Evolutionary conservation across 1,284 basidiomycete genomes (phyloP).

Genomic region (Ustilago shanxiensis): DNA sequence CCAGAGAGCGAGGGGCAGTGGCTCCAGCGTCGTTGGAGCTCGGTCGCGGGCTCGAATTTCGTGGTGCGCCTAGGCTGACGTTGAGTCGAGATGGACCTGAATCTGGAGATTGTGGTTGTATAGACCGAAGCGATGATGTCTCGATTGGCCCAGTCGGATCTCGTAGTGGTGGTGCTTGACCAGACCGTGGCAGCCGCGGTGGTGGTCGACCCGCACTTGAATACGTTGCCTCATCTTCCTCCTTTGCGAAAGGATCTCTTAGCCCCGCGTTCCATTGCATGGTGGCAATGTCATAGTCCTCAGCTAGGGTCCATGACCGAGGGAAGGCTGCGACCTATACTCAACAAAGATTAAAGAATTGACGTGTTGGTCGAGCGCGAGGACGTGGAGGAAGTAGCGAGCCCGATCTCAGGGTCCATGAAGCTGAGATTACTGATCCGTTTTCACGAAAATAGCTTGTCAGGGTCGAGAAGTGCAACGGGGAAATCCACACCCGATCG

Average conservation of each 20-base stretch:
- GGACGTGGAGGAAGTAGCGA: conserved; percentile 11
- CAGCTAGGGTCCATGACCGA: no score
- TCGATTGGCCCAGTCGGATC: neutral
- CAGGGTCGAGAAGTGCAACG: neutral
- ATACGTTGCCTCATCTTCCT: conserved; percentile 13
- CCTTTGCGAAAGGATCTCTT: conserved; percentile 29
- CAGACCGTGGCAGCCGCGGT: conserved; percentile 7
- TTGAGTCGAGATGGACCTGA: neutral
- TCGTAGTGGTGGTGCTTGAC: conserved; percentile 4
- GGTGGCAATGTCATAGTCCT: no score
- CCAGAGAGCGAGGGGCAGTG: conserved; percentile 7
- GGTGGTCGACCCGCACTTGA: conserved; percentile 15
- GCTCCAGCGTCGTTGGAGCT: neutral
- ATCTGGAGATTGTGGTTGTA: neutral
- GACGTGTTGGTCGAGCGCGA: no score
- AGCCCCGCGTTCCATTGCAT: conserved; percentile 14
- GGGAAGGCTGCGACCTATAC: no score
- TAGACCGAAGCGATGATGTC: neutral
- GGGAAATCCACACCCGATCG: neutral
- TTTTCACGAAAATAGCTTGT: neutral
- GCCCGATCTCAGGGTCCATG: conserved; percentile 9
- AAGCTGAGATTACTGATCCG: neutral
- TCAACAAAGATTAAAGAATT: no score
- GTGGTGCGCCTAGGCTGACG: conserved; percentile 9
- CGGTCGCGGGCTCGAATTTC: neutral